A percentile compares a stretch with the other conserved stretches of the same genome.
Conservation (phyloP, 179 eudicot genomes). For the Patellifolia procumbens region DNA sequence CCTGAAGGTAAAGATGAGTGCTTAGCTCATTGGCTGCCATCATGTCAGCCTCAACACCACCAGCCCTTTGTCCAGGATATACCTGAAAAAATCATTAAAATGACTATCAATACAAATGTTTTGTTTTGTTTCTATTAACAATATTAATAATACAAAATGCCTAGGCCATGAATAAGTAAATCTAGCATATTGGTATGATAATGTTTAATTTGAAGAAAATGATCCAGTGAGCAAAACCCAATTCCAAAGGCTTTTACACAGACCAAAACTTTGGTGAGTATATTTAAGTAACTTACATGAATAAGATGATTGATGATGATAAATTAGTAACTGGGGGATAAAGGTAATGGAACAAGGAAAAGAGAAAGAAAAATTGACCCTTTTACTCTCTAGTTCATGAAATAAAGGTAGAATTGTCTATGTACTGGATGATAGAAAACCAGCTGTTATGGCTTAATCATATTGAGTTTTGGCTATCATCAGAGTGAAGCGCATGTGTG, state of each 20-base stretch:
- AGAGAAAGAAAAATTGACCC: neutral
- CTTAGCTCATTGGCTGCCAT: conserved; percentile 95
- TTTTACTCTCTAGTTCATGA: neutral
- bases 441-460: neutral
- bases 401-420: no score
- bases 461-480: no score
- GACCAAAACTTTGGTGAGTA: conserved; percentile 4
- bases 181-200: neutral
- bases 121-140: neutral
- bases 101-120: neutral
- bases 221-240: neutral
- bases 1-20: conserved; percentile 81
- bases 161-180: neutral
- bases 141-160: neutral
- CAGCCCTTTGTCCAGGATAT: conserved; percentile 92
- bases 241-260: neutral
- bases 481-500: no score
- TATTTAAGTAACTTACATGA: neutral
- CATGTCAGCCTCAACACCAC: conserved; percentile 86
- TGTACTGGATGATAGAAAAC: neutral
- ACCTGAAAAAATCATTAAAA: conserved; percentile 43
- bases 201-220: neutral
- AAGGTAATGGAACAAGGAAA: no score
- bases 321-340: no score
- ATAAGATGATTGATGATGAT: neutral